Evolutionary conservation across 1,139 yeast species (phyloP), one percentile per base, ranked within the genome.

Genomic region (Suhomyces panamericanus): DNA sequence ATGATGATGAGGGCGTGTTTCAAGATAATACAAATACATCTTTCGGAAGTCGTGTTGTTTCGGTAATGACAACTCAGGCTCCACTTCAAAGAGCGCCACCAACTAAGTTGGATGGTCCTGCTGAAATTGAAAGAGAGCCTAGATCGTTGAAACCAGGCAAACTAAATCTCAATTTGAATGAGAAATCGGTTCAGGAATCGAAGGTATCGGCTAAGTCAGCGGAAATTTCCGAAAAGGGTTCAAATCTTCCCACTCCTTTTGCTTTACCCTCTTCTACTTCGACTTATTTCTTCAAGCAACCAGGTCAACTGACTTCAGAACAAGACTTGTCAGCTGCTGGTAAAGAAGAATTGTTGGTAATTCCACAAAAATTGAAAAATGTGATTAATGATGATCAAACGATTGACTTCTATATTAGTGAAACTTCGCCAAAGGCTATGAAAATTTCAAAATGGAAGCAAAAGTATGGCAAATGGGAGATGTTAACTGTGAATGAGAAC

Each of bases 261-360:
- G 78, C 77, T 9, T 64, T 73, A 49, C 78, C 78, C 4, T 68
- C 75, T 2, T 72, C 78, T 2, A 70, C 77, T 0, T 72, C 78
- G 0, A 66, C 65, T 16, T 62, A 69, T 41, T 73, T 71, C 51
- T 73, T 73, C 59, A 70, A 69, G 54, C 42, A 50, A 36, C 14
- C 53, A 62, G 8, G 46, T 43, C 16, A 28, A 38, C 28, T 47
- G 42, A 32, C 37, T 38, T 39, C 42, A 13, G 13, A 49, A 26
- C 14, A 41, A 33, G 9, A 38, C 31, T n/a, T 41, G 17, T 39
- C 43, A 2, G 22, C 47, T 2, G 31, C 28, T n/a, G 32, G 33
- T 8, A 16, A 29, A 10, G 56, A 52, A 34, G 49, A 44, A 15
- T 57, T 49, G 2, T 55, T 72, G 45, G 15, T 15, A 6, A 68